A percentile compares a stretch with the other conserved stretches of the same genome.
phyloP scores from a whole-genome alignment of 1,284 basidiomycete genomes.

The Cryptococcus floricola region DNA sequence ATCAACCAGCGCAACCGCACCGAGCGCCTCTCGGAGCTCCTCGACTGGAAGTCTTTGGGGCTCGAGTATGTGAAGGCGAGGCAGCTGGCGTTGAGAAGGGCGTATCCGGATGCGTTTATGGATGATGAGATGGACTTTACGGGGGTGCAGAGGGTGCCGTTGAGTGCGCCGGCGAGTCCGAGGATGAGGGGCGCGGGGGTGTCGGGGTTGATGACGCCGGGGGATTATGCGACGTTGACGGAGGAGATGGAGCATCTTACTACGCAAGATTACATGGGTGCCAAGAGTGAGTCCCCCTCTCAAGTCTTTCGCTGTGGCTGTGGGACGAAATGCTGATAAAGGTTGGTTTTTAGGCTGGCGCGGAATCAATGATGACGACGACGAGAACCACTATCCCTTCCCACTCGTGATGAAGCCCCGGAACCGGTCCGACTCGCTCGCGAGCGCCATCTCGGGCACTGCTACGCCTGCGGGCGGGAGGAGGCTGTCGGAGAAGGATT shows the following conservation, averaged over 20 bases:
- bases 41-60: conserved; percentile 98
- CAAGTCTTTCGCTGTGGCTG: background rate
- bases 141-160: conserved; percentile 65
- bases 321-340: background rate
- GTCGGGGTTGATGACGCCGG: conserved; percentile 75
- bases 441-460: conserved; percentile 70
- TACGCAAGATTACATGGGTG: conserved; percentile 85
- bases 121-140: conserved; percentile 62
- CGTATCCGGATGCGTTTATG: conserved; percentile 90
- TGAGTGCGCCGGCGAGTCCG: conserved; percentile 83
- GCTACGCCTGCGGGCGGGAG: conserved; percentile 80
- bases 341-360: conserved; percentile 42
- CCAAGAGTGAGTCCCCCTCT: conserved; percentile 57
- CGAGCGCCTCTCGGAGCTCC: conserved; percentile 81
- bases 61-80: conserved; percentile 95
- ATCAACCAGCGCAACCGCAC: conserved; percentile 99
- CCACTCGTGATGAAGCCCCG: conserved; percentile 79
- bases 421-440: conserved; percentile 69
- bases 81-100: conserved; percentile 84
- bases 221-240: conserved; percentile 80
- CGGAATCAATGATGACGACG: conserved; percentile 61
- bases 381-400: conserved; percentile 90
- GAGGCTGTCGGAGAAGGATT: conserved; percentile 76
- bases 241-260: conserved; percentile 86
- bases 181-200: conserved; percentile 54